Evolutionary conservation across 352 stramenopile species (phyloP).

Genomic region (Phytophthora crassamura): DNA sequence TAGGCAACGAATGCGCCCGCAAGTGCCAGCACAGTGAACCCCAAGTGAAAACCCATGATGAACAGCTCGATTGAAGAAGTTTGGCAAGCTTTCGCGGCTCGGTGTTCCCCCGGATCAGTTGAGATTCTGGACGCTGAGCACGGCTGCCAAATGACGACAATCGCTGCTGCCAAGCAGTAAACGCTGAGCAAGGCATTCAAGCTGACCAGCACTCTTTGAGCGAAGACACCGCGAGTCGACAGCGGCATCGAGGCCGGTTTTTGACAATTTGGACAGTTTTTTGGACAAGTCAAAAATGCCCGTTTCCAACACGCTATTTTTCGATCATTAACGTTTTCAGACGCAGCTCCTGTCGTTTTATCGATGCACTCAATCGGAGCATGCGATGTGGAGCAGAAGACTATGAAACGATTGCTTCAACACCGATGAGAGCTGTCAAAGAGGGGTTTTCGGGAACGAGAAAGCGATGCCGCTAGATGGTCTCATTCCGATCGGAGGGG

Average conservation of each 20-base stretch:
- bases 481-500: conserved; percentile 56
- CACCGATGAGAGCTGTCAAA: not conserved
- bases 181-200: conserved; percentile 11
- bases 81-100: not conserved
- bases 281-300: not conserved
- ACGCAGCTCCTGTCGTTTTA: too few species aligned
- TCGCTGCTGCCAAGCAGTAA: conserved; percentile 6
- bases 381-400: conserved; percentile 8
- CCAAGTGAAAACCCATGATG: conserved; percentile 13
- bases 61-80: conserved; percentile 7
- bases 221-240: conserved; percentile 1
- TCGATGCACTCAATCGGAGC: not conserved
- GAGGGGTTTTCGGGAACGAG: not conserved
- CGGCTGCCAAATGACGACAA: not conserved
- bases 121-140: not conserved
- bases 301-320: too few species aligned
- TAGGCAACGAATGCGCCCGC: conserved; percentile 4
- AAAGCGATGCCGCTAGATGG: conserved; percentile 51
- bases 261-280: conserved; percentile 1
- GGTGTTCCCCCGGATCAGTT: not conserved
- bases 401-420: conserved; percentile 15
- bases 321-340: too few species aligned
- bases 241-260: not conserved
- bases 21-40: not conserved
- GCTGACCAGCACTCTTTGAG: conserved; percentile 7